phyloP scores from a whole-genome alignment of 257 asterid species.

The Catharanthus roseus region DNA sequence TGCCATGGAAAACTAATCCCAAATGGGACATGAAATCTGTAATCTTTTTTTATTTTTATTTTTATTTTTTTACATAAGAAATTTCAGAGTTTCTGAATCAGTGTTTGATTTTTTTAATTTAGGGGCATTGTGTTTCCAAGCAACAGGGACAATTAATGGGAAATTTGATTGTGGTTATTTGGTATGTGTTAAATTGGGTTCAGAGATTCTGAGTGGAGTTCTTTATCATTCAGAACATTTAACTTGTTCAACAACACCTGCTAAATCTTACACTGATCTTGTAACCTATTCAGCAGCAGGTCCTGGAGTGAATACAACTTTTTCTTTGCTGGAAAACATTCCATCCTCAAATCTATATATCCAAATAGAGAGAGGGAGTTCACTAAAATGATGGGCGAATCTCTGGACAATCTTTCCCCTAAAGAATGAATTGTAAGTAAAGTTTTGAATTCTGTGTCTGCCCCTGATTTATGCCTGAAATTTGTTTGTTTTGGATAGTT shows the following conservation, averaged over 20 bases:
- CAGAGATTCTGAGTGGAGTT: slow-evolving; percentile 56
- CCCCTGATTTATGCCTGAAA: too few species aligned
- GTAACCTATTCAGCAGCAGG: slow-evolving; percentile 47
- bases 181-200: slow-evolving; percentile 52
- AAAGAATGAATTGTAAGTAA: slow-evolving; percentile 57
- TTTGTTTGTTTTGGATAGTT: too few species aligned
- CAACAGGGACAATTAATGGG: slow-evolving; percentile 58
- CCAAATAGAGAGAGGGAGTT: slow-evolving; percentile 65
- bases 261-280: slow-evolving; percentile 25
- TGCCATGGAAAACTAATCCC: neutral
- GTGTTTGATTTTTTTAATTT: too few species aligned
- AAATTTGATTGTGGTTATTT: slow-evolving; percentile 83
- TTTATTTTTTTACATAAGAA: neutral
- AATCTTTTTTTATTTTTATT: neutral
- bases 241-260: neutral
- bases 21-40: neutral
- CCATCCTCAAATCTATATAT: slow-evolving; percentile 45
- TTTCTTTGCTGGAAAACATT: slow-evolving; percentile 58
- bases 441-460: too few species aligned
- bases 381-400: slow-evolving; percentile 69
- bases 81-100: too few species aligned
- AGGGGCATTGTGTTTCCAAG: slow-evolving; percentile 37
- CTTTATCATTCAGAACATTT: slow-evolving; percentile 53
- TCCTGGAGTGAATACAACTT: slow-evolving; percentile 72
- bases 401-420: slow-evolving; percentile 56